Evolutionary conservation across 2,329 filamentous ascomycete species (phyloP).

Genomic region (Alternaria metachromatica): DNA sequence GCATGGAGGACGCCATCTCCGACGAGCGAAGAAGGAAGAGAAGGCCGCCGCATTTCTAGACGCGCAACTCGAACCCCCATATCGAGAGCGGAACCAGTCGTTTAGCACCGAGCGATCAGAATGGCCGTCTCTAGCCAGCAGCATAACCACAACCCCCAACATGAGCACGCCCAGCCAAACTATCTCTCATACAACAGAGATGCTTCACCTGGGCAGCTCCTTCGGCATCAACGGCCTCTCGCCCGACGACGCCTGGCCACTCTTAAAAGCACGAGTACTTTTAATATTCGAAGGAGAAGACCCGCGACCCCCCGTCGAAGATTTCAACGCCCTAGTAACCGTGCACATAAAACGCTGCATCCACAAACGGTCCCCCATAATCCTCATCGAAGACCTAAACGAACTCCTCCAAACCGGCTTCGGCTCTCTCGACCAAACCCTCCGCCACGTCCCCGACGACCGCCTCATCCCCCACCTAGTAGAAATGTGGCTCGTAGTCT

Average conservation of each 20-base stretch:
- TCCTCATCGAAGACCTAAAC: constrained; percentile 76
- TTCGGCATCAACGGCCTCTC: constrained; percentile 58
- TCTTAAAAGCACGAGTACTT: constrained; percentile 76
- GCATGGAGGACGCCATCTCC: constrained; percentile 75
- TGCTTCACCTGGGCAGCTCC: constrained; percentile 53
- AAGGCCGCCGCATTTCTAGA: constrained; percentile 53
- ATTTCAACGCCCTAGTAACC: constrained; percentile 80
- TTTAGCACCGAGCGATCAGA: constrained; percentile 49
- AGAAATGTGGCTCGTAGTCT: constrained; percentile 92
- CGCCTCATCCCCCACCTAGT: constrained; percentile 88
- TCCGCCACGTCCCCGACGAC: constrained; percentile 81
- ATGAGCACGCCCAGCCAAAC: constrained; percentile 33
- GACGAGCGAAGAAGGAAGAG: constrained; percentile 72
- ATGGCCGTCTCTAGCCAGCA: constrained; percentile 40
- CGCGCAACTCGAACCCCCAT: constrained; percentile 39
- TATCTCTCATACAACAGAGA: constrained; percentile 46
- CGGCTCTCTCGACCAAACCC: constrained; percentile 80
- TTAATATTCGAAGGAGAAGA: constrained; percentile 84
- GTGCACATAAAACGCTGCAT: constrained; percentile 81
- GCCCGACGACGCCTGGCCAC: constrained; percentile 81
- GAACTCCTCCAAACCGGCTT: constrained; percentile 85
- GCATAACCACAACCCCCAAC: constrained; percentile 32
- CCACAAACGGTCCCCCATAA: constrained; percentile 72
- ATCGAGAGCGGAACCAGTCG: constrained; percentile 46
- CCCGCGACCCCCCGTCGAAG: constrained; percentile 78